Base-by-base conservation (phyloP, 192 early-diverging fungal genomes). In the Entomortierella chlamydospora region DNA sequence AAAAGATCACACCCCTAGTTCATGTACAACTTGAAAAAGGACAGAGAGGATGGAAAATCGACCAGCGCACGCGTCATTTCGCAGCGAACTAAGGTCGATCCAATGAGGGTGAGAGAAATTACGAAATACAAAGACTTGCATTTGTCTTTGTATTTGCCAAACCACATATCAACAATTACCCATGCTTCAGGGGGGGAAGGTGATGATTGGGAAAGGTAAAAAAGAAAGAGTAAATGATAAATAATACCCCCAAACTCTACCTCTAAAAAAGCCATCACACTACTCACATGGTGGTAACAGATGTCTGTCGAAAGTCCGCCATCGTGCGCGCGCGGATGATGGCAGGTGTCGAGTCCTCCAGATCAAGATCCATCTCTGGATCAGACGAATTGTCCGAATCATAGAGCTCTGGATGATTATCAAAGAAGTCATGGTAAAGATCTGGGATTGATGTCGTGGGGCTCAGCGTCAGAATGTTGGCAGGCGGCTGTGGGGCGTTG, bases 341-440 rank as follows among this genome's bases (percentile, higher is more conserved):
- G 22, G 69, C 30, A 3, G 63, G 64, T 13, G 61, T 60, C 41
- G 41, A 56, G 18, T 60, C 63, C 26, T 78, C 73, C 22, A 28
- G 41, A 53, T 61, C 70, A 31, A 74, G 72, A 25, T 62, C 59
- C 68, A 79, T 70, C 61, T 70, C 76, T 55, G 76, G 76, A 61
- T 79, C 76, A 30, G 76, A 79, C 57, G 68, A 79, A 23, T 55
- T 62, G 47, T 70, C 76, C 41, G 76, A 79, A 68, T 79, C 76
- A 66, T 70, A 79, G 4, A 79, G 68, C 42, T 79, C 76, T 8
- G 76, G 76, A n/a, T 79, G 76, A 50, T 79, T 79, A 54, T 79
- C 76, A 61, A 79, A 79, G 51, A 79, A 79, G n/a, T 79, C 76
- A 57, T 79, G 76, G 62, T 79, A 79, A 10, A 79, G 51, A 61